Percentiles rank a stretch among this genome's conserved stretches.
Conservation (phyloP, 441 rosid species). For the Adansonia madagascariensis region DNA sequence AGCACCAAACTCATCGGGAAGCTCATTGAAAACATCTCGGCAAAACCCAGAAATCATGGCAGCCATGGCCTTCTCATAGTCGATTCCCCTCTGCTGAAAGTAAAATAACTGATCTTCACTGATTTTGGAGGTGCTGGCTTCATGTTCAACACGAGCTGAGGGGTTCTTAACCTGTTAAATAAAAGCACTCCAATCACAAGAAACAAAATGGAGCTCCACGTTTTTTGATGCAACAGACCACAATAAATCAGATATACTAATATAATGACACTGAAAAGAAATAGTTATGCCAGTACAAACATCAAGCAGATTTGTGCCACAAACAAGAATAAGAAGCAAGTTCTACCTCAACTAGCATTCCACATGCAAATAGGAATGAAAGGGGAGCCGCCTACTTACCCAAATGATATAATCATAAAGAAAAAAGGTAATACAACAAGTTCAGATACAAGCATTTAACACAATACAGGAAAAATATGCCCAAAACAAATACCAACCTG, state of each 20-base stretch:
- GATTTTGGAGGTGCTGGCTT: conserved; percentile 95
- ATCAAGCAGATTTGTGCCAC: neutral
- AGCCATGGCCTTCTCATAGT: conserved; percentile 94
- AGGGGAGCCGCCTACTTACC: neutral
- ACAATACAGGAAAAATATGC: neutral
- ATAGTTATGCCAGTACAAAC: neutral
- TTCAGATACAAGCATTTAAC: neutral
- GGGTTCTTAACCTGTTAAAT: conserved; percentile 83
- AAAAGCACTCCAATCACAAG: conserved; percentile 16
- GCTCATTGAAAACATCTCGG: conserved; percentile 84
- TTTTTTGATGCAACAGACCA: conserved; percentile 1
- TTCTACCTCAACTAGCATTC: neutral
- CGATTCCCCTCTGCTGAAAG: conserved; percentile 96
- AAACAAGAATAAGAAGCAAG: conserved; percentile 9
- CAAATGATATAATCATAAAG: neutral
- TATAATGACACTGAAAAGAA: neutral
- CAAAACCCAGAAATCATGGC: conserved; percentile 93
- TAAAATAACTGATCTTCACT: conserved; percentile 97
- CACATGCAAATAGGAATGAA: too few species aligned
- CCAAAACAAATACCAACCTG: too few species aligned
- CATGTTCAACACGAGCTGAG: conserved; percentile 82
- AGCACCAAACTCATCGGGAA: conserved; percentile 90
- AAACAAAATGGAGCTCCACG: neutral
- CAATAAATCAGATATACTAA: neutral
- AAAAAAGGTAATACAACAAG: neutral